Base-by-base conservation (phyloP, 1,284 basidiomycete species). In the Sanghuangporus baumii region DNA sequence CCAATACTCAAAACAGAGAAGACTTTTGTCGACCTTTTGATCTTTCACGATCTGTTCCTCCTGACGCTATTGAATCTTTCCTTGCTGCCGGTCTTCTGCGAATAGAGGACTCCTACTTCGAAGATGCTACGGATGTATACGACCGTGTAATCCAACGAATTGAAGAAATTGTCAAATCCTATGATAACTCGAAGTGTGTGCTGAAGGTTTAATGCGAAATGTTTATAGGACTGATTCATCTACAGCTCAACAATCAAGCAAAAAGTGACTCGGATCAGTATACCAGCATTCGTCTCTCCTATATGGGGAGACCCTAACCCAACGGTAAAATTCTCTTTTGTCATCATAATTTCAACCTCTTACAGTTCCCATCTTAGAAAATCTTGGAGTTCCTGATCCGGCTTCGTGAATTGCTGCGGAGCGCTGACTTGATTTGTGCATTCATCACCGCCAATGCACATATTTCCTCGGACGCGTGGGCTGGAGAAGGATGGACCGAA, bases 261-360 rank as follows among this genome's bases (percentile, higher is more conserved):
- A 31, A 46, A 69, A 59, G 81, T 85, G 26, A 69, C 86, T 57
- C 81, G 91, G 54, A 74, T 94, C 55, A 87, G 86, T 62, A 79
- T 96, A 61, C 84, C 86, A 55, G 78, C 82, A 11, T 74, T 95
- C n/a, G 92, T 88, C 3, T 85, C 84, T 26, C 79, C 85, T 4
- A 74, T 79, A 46, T 94, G 90, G 90, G 90, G 88, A 23, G 86
- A 88, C 71, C 66, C 83, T 51, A 71, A 74, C 41, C 71, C 76
- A 60, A 71, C 82, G 70, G 91, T 92, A 73, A 69, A 79, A 67
- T 37, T 23, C 65, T 64, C 34, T 43, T 55, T 65, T 23, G 12
- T 36, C 26, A 26, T 23, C 23, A 9, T 16, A 52, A 46, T 52
- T 40, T 37, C 31, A 8, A 50, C 6, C 57, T 43, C n/a, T 18